A percentile compares a stretch with the other conserved stretches of the same genome.
phyloP scores from a whole-genome alignment of 768 basidiomycete genomes.

The Lactarius psammicola region DNA sequence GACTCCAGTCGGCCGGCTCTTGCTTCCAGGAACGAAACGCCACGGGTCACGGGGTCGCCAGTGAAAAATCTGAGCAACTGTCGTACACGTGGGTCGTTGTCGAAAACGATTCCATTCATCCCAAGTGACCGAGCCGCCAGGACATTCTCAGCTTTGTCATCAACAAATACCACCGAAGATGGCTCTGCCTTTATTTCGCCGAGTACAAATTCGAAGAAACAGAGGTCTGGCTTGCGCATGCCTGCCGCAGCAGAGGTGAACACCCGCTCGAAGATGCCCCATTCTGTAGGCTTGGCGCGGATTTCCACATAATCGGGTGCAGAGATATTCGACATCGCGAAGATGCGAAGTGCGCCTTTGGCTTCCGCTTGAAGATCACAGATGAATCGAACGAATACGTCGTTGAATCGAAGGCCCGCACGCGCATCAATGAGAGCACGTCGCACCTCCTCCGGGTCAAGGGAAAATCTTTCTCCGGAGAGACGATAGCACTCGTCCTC shows the following conservation, averaged over 20 bases:
- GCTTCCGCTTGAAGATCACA: conserved; percentile 45
- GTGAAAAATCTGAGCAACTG: conserved; percentile 48
- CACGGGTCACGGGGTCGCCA: conserved; percentile 48
- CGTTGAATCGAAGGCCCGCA: conserved; percentile 46
- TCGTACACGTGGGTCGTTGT: conserved; percentile 41
- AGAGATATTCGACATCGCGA: conserved; percentile 62
- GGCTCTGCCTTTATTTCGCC: conserved; percentile 47
- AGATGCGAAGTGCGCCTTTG: conserved; percentile 41
- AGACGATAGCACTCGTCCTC: conserved; percentile 46
- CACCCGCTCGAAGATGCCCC: conserved; percentile 48
- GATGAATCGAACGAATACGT: conserved; percentile 46
- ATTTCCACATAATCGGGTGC: conserved; percentile 49
- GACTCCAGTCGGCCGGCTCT: conserved; percentile 46
- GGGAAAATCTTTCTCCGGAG: conserved; percentile 41
- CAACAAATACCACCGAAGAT: conserved; percentile 50
- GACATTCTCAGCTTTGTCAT: conserved; percentile 61
- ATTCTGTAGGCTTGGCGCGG: conserved; percentile 45
- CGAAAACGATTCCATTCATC: conserved; percentile 53
- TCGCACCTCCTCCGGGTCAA: conserved; percentile 42
- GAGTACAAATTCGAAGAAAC: conserved; percentile 54
- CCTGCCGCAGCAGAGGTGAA: conserved; percentile 53
- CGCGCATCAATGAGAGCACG: conserved; percentile 49
- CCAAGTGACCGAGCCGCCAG: conserved; percentile 56
- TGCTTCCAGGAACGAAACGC: conserved; percentile 40
- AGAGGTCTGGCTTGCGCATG: conserved; percentile 56